Evolutionary conservation across 768 basidiomycete genomes (phyloP), one percentile per base, ranked within the genome.

Genomic region (Mycena crocata): DNA sequence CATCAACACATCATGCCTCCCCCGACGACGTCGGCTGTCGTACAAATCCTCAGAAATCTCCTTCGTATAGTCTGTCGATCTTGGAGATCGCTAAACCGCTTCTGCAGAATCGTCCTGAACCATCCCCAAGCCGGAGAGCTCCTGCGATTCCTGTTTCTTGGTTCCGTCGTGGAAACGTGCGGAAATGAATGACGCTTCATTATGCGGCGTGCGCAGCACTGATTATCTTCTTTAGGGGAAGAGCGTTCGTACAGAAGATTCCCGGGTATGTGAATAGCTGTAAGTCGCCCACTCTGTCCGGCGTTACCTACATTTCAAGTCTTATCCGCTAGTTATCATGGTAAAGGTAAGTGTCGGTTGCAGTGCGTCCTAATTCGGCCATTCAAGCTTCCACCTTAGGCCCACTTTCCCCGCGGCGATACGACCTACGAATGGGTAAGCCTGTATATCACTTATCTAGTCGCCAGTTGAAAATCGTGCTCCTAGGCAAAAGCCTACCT

Each of bases 81-180:
- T n/a, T n/a, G n/a, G n/a, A n/a, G n/a, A n/a, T n/a, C n/a, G n/a
- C n/a, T n/a, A n/a, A n/a, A n/a, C n/a, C n/a, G 60, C 15, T 62
- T 62, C 50, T 4, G 52, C 37, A 23, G 28, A 23, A 42, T 42
- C 39, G 28, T 62, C n/a, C 19, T 62, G 39, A 34, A 31, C 30
- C 60, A 62, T 28, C 60, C 60, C 4, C 60, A 62, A 44, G 60
- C n/a, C 6, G 60, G 60, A 35, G 60, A 62, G 28, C 60, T 62
- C 28, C 19, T 62, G 5, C 60, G 60, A 1, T 62, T 62, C 51
- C 28, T 62, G 19, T 62, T 62, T 35, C 37, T 62, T 14, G 60
- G 60, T 21, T 42, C 50, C 3, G 23, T 62, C 21, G 28, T 62
- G 39, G 60, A 62, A 54, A 62, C 60, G 60, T 62, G 50, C 30